Evolutionary conservation across 202 grass and related monocot genomes (phyloP).

Genomic region (Brachypodium distachyon): DNA sequence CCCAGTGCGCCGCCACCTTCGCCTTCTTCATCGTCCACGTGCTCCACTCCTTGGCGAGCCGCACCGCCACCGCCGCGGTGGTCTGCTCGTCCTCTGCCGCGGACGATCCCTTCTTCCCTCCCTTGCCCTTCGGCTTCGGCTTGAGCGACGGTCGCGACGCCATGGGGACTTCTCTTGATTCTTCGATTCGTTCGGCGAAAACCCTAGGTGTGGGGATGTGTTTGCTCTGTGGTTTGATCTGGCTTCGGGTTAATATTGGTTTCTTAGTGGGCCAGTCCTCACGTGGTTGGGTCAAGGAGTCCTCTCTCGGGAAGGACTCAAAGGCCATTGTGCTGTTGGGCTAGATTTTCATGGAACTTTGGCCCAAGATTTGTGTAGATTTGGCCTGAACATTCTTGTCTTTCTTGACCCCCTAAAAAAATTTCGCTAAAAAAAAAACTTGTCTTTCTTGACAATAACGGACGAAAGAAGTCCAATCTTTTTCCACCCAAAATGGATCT

Average conservation of each 20-base stretch:
- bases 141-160: constrained; percentile 54
- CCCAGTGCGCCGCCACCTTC: constrained; percentile 82
- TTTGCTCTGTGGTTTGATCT: constrained; percentile 10
- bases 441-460: too few relatives aligned
- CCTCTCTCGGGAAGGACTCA: background rate
- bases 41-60: constrained; percentile 63
- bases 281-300: background rate
- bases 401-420: too few relatives aligned
- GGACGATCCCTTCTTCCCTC: constrained; percentile 12
- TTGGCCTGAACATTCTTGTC: background rate
- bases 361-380: background rate
- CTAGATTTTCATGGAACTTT: background rate
- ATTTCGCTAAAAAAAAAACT: too few relatives aligned
- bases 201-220: constrained; percentile 20
- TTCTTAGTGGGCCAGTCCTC: background rate
- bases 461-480: too few relatives aligned
- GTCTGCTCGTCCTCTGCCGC: constrained; percentile 13
- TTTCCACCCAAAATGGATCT: too few relatives aligned
- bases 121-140: constrained; percentile 32
- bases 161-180: constrained; percentile 17
- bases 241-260: background rate
- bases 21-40: constrained; percentile 83
- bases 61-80: background rate
- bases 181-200: background rate
- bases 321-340: background rate